Evolutionary conservation across 1,139 yeast genomes (phyloP).

Genomic region (Debaryomyces udenii): DNA sequence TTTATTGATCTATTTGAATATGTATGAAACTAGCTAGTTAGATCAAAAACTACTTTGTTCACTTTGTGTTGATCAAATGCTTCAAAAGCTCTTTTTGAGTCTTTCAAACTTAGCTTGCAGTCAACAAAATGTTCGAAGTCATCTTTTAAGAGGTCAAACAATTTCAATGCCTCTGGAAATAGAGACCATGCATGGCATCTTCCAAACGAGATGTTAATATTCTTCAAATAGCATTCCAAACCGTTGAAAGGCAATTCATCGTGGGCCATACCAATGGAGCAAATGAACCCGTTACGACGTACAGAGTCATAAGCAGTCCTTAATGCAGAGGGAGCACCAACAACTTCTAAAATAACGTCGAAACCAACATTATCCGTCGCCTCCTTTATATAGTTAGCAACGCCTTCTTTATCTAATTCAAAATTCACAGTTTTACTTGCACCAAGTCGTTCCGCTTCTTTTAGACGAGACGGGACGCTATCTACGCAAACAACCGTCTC

Average conservation of each 20-base stretch:
- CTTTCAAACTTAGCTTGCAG: conserved; percentile 42
- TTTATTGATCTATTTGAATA: conserved; percentile 18
- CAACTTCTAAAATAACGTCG: conserved; percentile 62
- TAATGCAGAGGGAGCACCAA: conserved; percentile 55
- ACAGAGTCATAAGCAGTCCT: conserved; percentile 55
- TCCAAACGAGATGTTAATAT: conserved; percentile 62
- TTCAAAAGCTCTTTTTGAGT: conserved; percentile 51
- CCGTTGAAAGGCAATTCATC: conserved; percentile 61
- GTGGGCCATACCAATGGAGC: conserved; percentile 66
- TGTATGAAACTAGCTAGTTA: conserved; percentile 11
- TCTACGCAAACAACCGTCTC: conserved; percentile 53
- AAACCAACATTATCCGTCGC: conserved; percentile 47
- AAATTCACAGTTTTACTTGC: conserved; percentile 46
- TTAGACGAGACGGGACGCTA: conserved; percentile 50
- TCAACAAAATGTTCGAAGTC: conserved; percentile 55
- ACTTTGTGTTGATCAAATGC: conserved; percentile 57
- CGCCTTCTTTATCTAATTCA: conserved; percentile 32
- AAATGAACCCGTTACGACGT: conserved; percentile 60
- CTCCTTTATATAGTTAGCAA: conserved; percentile 26
- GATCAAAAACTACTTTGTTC: conserved; percentile 56
- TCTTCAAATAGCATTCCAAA: conserved; percentile 59
- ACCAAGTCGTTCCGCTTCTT: conserved; percentile 50
- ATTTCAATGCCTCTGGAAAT: conserved; percentile 54
- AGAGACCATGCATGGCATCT: conserved; percentile 65
- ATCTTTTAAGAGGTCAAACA: conserved; percentile 47